Conservation (phyloP, 1,284 basidiomycete genomes). For the Albatrellus sp. region DNA sequence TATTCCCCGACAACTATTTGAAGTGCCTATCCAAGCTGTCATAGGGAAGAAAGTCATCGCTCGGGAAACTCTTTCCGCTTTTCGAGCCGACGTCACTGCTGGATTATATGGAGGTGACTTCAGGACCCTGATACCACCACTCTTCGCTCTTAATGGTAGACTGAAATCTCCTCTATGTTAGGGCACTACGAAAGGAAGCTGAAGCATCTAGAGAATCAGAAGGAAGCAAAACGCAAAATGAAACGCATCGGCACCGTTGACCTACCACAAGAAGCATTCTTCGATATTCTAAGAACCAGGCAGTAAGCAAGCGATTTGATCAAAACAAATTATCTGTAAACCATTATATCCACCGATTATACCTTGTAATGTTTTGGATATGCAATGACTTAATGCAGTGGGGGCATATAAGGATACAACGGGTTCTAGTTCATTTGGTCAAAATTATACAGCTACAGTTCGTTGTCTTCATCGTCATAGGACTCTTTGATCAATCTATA, state of each 20-base stretch:
- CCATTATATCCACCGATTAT: background rate
- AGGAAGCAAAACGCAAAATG: conserved; percentile 80
- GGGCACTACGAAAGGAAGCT: conserved; percentile 86
- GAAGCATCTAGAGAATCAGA: conserved; percentile 88
- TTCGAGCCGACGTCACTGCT: conserved; percentile 91
- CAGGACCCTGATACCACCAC: background rate
- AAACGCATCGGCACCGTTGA: conserved; percentile 81
- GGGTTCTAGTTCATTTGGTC: too few relatives aligned
- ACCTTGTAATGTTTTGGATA: too few relatives aligned
- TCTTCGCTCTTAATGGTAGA: conserved; percentile 8
- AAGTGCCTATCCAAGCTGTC: conserved; percentile 84
- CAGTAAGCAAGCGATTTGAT: conserved; percentile 4
- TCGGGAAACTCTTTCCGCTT: conserved; percentile 77
- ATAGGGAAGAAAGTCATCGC: conserved; percentile 84
- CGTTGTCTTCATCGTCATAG: conserved; percentile 84
- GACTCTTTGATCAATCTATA: conserved; percentile 78
- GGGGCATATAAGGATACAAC: too few relatives aligned
- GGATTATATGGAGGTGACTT: conserved; percentile 77
- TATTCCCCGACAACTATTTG: conserved; percentile 87
- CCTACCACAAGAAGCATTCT: conserved; percentile 87
- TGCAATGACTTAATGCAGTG: background rate
- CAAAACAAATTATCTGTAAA: conserved; percentile 1
- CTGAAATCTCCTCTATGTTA: conserved; percentile 15
- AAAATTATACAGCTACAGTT: conserved; percentile 30
- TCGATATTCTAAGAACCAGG: conserved; percentile 62